Evolutionary conservation across 75 land plant genomes (phyloP).

Genomic region (Selaginella moellendorffii): DNA sequence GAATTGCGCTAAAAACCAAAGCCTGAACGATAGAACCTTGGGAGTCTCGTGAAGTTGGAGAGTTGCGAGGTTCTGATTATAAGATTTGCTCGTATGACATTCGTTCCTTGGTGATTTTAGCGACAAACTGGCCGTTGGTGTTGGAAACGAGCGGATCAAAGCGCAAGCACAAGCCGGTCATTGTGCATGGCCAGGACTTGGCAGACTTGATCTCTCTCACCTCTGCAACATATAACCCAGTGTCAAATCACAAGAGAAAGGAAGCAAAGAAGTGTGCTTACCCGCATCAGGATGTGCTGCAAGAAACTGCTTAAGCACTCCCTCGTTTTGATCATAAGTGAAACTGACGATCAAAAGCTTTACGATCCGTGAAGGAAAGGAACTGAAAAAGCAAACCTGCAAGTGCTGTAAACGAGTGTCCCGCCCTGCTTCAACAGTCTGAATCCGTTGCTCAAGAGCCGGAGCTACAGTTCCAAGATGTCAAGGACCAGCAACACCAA

Average conservation of each 20-base stretch:
- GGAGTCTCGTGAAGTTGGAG: too few species aligned
- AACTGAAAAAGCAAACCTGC: conserved; percentile 40
- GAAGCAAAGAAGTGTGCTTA: conserved; percentile 15
- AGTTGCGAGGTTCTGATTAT: too few species aligned
- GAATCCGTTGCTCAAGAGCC: conserved; percentile 78
- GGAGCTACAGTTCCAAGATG: conserved; percentile 35
- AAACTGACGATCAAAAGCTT: conserved; percentile 34
- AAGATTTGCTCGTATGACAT: too few species aligned
- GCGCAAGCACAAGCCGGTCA: conserved; percentile 44
- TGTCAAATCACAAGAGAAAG: not conserved
- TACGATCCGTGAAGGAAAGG: not conserved
- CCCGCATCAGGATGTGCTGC: conserved; percentile 48
- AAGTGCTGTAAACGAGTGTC: conserved; percentile 83
- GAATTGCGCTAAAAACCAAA: too few species aligned
- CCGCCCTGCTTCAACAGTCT: conserved; percentile 68
- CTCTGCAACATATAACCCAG: conserved; percentile 24
- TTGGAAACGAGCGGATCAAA: conserved; percentile 71
- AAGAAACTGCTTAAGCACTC: conserved; percentile 66
- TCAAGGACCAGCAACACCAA: conserved; percentile 7
- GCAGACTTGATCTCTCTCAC: conserved; percentile 48
- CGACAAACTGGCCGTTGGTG: conserved; percentile 88
- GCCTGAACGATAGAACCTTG: too few species aligned
- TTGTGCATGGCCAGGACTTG: conserved; percentile 59
- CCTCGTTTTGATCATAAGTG: conserved; percentile 78
- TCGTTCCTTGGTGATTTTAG: conserved; percentile 55